Evolutionary conservation across 306 rosid species (phyloP), one percentile per base, ranked within the genome.

Genomic region (Medicago arabica): DNA sequence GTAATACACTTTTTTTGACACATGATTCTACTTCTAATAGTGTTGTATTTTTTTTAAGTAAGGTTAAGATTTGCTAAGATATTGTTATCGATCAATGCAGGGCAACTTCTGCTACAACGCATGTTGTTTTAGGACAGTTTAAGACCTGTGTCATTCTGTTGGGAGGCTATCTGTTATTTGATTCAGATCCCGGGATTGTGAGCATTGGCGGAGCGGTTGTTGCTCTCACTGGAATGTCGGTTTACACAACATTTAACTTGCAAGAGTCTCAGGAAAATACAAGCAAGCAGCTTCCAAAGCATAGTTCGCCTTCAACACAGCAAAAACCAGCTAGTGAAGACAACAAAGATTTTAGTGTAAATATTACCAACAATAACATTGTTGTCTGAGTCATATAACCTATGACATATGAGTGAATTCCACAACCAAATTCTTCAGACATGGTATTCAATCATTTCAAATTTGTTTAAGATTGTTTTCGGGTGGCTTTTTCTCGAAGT

Each of bases 71-170:
- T 72, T 19, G 67, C 81, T 83, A 19, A 87, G 53, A 15, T 59
- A 7, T 46, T 46, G 21, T 13, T 49, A 8, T 76, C 21, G 15
- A 40, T 47, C 72, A 49, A 64, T 80, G 89, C 93, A 95, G 98
- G 40, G 98, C 98, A 44, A 95, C 98, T 79, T 95, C 93, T 16
- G 97, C 98, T 17, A 95, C 97, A 44, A 85, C 96, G 39, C 98
- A 92, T 80, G 98, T 95, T 69, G 97, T 95, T 59, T 82, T 95
- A 60, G 98, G 98, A 78, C 98, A 95, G 53, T 94, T 94, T 70
- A 94, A 92, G 67, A 94, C 97, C 0, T 94, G 97, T 71, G 97
- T 94, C 6, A 84, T 95, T 75, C 73, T 95, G 75, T 51, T 85
- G 50, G 88, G 85, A 78, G 88, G 88, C 40, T 85, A 81, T 41